Evolutionary conservation across 257 asterid genomes (phyloP), one percentile per base, ranked within the genome.

Genomic region (Eustoma russellianum): DNA sequence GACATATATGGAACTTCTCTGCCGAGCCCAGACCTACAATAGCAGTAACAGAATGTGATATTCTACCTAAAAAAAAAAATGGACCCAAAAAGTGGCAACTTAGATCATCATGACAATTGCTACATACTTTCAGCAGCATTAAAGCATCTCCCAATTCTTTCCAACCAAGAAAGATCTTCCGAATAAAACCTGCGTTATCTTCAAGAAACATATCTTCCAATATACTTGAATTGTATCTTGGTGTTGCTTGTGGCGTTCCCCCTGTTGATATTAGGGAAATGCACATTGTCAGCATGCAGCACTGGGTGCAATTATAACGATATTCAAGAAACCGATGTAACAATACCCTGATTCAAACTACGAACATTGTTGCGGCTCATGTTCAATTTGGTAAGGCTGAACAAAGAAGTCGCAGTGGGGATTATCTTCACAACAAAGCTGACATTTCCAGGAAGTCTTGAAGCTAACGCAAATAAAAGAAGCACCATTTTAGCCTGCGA

Each of bases 131-230:
- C 66, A 92, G 68, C 55, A 92, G 90, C 56, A 83, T 48, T 61
- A 88, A 66, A 56, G 97, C 97, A 64, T 88, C 93, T 46, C 76
- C 61, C 70, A 92, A 66, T 75, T 83, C 94, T 76, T 80, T 82
- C 81, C 86, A 60, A 60, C 82, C 98, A 45, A 46, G 52, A 67
- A 92, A 80, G 56, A 76, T 76, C 58, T 66, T 79, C 59, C 66
- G 79, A 35, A 92, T 64, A 72, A 78, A 70, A 63, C 75, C 82
- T 35, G 80, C 79, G 74, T 84, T 84, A 52, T 83, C 94, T 72
- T 88, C 98, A 38, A 88, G 79, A 70, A 73, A 72, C 93, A 92
- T 76, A 81, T 92, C 98, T 86, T 92, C 97, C 73, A 92, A 60
- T 67, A 92, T 92, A 60, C 98, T 92, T 59, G 71, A 75, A 70